Evolutionary conservation across 1,284 basidiomycete species (phyloP).

Genomic region (Neolentinus lepideus): DNA sequence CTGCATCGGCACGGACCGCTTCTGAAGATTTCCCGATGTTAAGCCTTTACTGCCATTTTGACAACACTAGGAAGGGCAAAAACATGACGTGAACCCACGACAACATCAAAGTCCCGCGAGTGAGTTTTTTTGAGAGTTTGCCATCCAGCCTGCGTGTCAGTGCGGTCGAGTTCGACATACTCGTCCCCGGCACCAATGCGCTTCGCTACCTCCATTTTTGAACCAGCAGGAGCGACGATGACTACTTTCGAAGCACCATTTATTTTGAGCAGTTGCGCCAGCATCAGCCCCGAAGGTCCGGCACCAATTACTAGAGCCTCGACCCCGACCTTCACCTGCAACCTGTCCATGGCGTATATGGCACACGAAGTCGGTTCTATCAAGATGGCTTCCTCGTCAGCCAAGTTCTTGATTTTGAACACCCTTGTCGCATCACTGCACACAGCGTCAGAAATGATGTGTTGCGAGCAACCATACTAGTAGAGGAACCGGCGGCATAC

Average conservation of each 20-base stretch:
- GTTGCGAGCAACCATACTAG: constrained; percentile 18
- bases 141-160: constrained; percentile 74
- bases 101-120: constrained; percentile 83
- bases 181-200: constrained; percentile 71
- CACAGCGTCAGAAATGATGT: background rate
- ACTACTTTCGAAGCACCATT: constrained; percentile 75
- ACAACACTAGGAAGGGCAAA: background rate
- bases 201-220: constrained; percentile 79
- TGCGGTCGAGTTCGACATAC: constrained; percentile 77
- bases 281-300: constrained; percentile 76
- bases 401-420: constrained; percentile 78
- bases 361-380: constrained; percentile 85
- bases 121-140: constrained; percentile 68
- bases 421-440: constrained; percentile 58
- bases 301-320: constrained; percentile 77
- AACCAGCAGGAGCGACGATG: constrained; percentile 77
- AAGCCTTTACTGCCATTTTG: constrained; percentile 31
- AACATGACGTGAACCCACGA: constrained; percentile 33
- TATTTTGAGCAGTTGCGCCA: constrained; percentile 79
- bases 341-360: constrained; percentile 72
- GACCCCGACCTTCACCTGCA: constrained; percentile 67
- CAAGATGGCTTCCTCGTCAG: constrained; percentile 82
- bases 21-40: background rate
- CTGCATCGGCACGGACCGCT: too few relatives aligned
- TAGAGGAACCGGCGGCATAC: too few relatives aligned